A percentile compares a stretch with the other conserved stretches of the same genome.
These are phyloP conservation scores for Russula virescens DNA, from an alignment of 768 basidiomycete genomes.

Conservation along the genomic window DNA sequence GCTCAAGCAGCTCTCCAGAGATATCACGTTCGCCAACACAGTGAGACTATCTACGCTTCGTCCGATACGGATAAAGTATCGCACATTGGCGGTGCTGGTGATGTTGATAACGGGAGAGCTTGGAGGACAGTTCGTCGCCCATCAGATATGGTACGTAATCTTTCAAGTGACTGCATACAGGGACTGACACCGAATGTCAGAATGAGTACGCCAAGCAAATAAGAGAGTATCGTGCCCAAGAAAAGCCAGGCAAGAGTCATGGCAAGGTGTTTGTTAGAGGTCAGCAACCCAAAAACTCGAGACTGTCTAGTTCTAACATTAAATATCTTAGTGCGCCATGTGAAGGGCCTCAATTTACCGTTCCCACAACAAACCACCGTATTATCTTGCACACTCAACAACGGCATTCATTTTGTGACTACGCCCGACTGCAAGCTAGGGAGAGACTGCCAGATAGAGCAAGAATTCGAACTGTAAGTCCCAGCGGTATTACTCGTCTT, in stretches of 20 bases:
- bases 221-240: slow-evolving; percentile 68
- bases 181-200: slow-evolving; percentile 36
- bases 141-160: slow-evolving; percentile 78
- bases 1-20: slow-evolving; percentile 39
- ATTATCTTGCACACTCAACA: slow-evolving; percentile 86
- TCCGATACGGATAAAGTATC: slow-evolving; percentile 66
- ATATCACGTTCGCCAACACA: slow-evolving; percentile 78
- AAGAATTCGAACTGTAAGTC: slow-evolving; percentile 86
- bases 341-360: slow-evolving; percentile 70
- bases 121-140: slow-evolving; percentile 87
- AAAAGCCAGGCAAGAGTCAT: slow-evolving; percentile 71
- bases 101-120: slow-evolving; percentile 73
- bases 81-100: slow-evolving; percentile 69
- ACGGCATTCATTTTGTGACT: slow-evolving; percentile 93
- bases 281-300: slow-evolving; percentile 28
- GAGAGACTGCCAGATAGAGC: slow-evolving; percentile 61
- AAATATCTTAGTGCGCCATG: slow-evolving; percentile 55
- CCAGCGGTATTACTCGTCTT: neutral
- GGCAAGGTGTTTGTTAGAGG: slow-evolving; percentile 96
- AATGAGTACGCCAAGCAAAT: slow-evolving; percentile 94
- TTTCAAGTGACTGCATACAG: neutral
- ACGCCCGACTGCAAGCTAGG: slow-evolving; percentile 71
- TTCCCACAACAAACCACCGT: slow-evolving; percentile 69
- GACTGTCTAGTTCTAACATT: neutral
- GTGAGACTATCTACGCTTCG: slow-evolving; percentile 68